These are phyloP conservation scores for Barnettozyma populi DNA, from an alignment of 805 yeast genomes.

Conservation along the genomic window DNA sequence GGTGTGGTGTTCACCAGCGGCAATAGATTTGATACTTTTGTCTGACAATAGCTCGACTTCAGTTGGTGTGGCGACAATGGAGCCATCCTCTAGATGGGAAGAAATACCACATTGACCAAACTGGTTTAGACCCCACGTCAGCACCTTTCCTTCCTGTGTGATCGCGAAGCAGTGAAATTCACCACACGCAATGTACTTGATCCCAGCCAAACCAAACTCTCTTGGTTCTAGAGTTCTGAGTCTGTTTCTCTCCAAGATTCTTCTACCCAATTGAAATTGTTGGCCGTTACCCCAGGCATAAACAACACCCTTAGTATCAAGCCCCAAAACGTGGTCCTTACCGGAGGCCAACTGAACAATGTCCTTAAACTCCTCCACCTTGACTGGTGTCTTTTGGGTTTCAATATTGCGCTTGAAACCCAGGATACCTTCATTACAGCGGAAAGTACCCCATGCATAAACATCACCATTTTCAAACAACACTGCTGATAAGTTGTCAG, in stretches of 20 bases:
- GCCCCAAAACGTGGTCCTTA: constrained; percentile 83
- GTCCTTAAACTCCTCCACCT: constrained; percentile 54
- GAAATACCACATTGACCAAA: constrained; percentile 92
- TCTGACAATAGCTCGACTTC: constrained; percentile 58
- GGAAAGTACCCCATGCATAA: constrained; percentile 97
- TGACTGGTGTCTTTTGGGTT: constrained; percentile 64
- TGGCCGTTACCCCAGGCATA: constrained; percentile 98
- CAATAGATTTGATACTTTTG: constrained; percentile 52
- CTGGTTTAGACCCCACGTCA: constrained; percentile 94
- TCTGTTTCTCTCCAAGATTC: constrained; percentile 73
- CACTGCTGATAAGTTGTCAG: constrained; percentile 85
- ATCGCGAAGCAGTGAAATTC: constrained; percentile 96
- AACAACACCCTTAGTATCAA: constrained; percentile 80
- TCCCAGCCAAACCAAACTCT: constrained; percentile 74
- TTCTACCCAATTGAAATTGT: constrained; percentile 86
- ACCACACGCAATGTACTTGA: constrained; percentile 82
- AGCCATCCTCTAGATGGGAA: constrained; percentile 78
- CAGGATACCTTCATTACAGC: constrained; percentile 85
- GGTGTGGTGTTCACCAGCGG: constrained; percentile 95
- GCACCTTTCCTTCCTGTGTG: constrained; percentile 61
- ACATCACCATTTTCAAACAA: constrained; percentile 79
- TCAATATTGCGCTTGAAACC: constrained; percentile 68
- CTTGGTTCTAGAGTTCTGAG: constrained; percentile 72
- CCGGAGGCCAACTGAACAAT: constrained; percentile 86
- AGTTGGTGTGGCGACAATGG: constrained; percentile 73